Conservation (phyloP, 108 stramenopile genomes). For the Nitzschia inconspicua region DNA sequence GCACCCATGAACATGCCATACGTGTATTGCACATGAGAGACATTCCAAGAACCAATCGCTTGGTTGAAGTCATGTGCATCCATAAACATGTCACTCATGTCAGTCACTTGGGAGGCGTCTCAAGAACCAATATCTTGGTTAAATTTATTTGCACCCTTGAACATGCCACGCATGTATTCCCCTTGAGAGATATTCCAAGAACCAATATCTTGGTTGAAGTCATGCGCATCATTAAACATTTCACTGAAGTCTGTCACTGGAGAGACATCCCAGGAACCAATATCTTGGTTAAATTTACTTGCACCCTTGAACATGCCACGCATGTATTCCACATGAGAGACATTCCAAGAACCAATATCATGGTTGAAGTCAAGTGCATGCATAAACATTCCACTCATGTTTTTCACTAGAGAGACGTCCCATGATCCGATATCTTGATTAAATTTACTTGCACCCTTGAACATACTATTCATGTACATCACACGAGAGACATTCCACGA, state of each 20-base stretch:
- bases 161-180: constrained; percentile 6
- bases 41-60: too few species aligned
- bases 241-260: constrained; percentile 13
- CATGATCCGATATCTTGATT: constrained; percentile 8
- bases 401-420: not conserved
- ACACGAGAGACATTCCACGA: too few species aligned
- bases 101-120: not conserved
- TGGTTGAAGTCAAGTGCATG: constrained; percentile 4
- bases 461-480: constrained; percentile 23
- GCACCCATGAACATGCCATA: too few species aligned
- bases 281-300: too few species aligned
- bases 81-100: constrained; percentile 14
- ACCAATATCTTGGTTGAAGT: too few species aligned
- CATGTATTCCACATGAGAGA: constrained; percentile 3
- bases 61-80: too few species aligned
- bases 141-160: too few species aligned
- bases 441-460: constrained; percentile 26
- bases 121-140: constrained; percentile 13
- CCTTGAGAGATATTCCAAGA: constrained; percentile 7
- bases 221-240: too few species aligned
- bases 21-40: too few species aligned
- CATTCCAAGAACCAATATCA: constrained; percentile 16
- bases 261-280: constrained; percentile 37
- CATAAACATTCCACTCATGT: constrained; percentile 12
- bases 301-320: constrained; percentile 20